A percentile compares a stretch with the other conserved stretches of the same genome.
Conservation (phyloP, 257 asterid species). For the Orobanche coerulescens region DNA sequence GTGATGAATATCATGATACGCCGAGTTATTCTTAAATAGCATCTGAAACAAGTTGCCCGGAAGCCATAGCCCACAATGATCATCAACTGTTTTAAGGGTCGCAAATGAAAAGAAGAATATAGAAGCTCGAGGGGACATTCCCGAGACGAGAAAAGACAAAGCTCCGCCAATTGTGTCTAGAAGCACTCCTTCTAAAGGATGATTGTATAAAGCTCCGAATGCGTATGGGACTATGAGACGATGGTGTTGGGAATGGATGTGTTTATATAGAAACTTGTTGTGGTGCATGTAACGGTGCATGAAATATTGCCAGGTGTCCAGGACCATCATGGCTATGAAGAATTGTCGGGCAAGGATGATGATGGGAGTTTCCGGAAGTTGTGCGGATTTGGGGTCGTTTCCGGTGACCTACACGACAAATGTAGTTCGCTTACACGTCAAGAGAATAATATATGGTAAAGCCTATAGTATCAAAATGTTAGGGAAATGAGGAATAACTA, state of each 20-base stretch:
- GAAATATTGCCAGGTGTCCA: constrained; percentile 85
- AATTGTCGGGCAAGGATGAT: constrained; percentile 46
- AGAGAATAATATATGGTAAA: background rate
- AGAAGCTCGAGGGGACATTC: constrained; percentile 84
- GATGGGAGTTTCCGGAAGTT: constrained; percentile 33
- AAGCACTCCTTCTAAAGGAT: constrained; percentile 81
- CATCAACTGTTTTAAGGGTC: constrained; percentile 85
- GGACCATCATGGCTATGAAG: constrained; percentile 47
- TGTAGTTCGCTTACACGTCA: constrained; percentile 5
- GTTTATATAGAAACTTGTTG: constrained; percentile 78
- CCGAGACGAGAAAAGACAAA: constrained; percentile 65
- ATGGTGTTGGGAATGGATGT: constrained; percentile 84
- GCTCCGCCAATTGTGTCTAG: constrained; percentile 94
- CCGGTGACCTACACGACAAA: constrained; percentile 46
- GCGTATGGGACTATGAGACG: constrained; percentile 85
- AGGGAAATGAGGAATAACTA: too few relatives aligned
- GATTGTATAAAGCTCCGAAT: constrained; percentile 87
- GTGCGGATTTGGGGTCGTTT: constrained; percentile 29
- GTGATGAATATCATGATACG: constrained; percentile 84
- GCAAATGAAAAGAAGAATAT: constrained; percentile 91
- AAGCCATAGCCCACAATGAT: constrained; percentile 87
- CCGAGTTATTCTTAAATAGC: constrained; percentile 61
- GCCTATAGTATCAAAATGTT: background rate
- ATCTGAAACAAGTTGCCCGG: constrained; percentile 69
- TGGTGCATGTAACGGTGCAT: constrained; percentile 94